A percentile compares a stretch with the other conserved stretches of the same genome.
phyloP scores from a whole-genome alignment of 768 basidiomycete genomes.

The Amanita rubescens region DNA sequence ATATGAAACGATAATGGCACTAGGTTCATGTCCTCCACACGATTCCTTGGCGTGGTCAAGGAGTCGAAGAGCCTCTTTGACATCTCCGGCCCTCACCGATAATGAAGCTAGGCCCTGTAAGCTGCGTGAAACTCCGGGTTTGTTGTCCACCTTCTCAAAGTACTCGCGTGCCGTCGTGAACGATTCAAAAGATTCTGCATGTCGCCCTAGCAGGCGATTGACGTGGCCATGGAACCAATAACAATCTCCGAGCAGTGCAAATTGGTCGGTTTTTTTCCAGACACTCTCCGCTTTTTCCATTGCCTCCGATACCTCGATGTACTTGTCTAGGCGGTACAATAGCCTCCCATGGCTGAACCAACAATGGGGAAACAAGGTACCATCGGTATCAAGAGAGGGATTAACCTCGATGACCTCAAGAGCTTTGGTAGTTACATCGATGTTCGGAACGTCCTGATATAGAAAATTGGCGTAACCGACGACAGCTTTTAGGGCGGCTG shows the following conservation, averaged over 20 bases:
- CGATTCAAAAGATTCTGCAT: background rate
- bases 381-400: background rate
- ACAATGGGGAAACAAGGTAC: background rate
- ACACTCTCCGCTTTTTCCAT: background rate
- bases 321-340: background rate
- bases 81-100: background rate
- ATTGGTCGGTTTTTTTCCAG: background rate
- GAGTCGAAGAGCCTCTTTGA: too few relatives aligned
- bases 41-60: background rate
- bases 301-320: background rate
- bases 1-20: background rate
- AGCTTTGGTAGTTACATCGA: too few relatives aligned
- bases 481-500: too few relatives aligned
- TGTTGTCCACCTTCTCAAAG: too few relatives aligned
- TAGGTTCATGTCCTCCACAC: background rate
- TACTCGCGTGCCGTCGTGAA: too few relatives aligned
- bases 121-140: background rate
- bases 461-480: background rate
- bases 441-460: background rate
- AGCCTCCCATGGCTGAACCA: too few relatives aligned
- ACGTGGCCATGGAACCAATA: background rate
- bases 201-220: background rate
- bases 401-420: background rate
- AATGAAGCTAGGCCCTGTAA: background rate
- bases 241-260: background rate